These are phyloP conservation scores for Candida neerlandica DNA, from an alignment of 1,139 yeast species.

Conservation along the genomic window DNA sequence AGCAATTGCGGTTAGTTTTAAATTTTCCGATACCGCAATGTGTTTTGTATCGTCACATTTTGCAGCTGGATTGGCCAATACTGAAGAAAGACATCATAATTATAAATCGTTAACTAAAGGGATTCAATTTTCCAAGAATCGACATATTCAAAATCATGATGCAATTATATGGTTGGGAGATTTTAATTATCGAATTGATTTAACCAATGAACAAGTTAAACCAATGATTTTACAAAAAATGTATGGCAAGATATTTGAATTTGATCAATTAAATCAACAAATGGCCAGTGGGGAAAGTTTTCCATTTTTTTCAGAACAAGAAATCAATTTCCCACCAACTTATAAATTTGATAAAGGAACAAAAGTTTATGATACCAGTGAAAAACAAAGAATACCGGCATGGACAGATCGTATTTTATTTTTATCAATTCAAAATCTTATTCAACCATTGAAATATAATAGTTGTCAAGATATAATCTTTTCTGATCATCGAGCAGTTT, in stretches of 20 bases:
- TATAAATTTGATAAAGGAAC: conserved; percentile 91
- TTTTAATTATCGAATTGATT: conserved; percentile 77
- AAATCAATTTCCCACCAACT: conserved; percentile 81
- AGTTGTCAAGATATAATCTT: conserved; percentile 63
- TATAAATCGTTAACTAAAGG: conserved; percentile 68
- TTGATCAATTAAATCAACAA: conserved; percentile 78
- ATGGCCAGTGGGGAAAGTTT: conserved; percentile 69
- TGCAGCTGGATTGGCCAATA: conserved; percentile 85
- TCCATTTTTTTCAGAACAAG: conserved; percentile 71
- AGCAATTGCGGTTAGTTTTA: conserved; percentile 82
- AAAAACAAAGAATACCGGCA: conserved; percentile 91
- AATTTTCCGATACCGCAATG: conserved; percentile 70
- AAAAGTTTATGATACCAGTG: conserved; percentile 76
- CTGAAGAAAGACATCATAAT: conserved; percentile 84
- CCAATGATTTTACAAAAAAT: conserved; percentile 52
- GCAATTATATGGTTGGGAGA: conserved; percentile 93
- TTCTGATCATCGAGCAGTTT: conserved; percentile 95
- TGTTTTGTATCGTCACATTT: conserved; percentile 85
- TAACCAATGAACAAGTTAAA: conserved; percentile 71
- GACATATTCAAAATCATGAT: conserved; percentile 70
- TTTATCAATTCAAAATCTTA: conserved; percentile 49
- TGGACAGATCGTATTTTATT: conserved; percentile 87
- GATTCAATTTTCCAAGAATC: conserved; percentile 51
- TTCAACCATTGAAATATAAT: conserved; percentile 68
- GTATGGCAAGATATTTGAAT: conserved; percentile 56